A percentile compares a stretch with the other conserved stretches of the same genome.
Conservation (phyloP, 495 filamentous ascomycete genomes). For the Aspergillus bertholletiae region DNA sequence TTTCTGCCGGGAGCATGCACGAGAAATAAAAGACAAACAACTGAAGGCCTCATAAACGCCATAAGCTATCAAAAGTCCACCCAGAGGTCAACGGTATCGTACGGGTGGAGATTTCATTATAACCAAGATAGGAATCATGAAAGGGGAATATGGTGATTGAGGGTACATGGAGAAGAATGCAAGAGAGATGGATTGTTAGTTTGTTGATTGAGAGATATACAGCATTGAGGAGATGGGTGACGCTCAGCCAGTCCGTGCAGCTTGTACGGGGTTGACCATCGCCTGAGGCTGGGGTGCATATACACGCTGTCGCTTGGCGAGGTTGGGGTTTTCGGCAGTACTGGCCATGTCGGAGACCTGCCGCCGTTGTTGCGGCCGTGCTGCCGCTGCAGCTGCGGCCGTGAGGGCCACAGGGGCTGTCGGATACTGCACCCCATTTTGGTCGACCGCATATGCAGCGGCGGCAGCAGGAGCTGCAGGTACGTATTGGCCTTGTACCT, state of each 20-base stretch:
- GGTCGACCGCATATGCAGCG: conserved; percentile 47
- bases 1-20: background rate
- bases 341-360: conserved; percentile 66
- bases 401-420: conserved; percentile 47
- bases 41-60: background rate
- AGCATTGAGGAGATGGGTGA: background rate
- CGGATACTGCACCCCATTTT: conserved; percentile 49
- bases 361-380: conserved; percentile 52
- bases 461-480: conserved; percentile 38
- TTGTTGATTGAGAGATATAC: conserved; percentile 1
- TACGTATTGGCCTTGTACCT: conserved; percentile 51
- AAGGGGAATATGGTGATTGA: conserved; percentile 1
- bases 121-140: conserved; percentile 7
- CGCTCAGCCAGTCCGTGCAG: conserved; percentile 32
- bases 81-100: conserved; percentile 4
- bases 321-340: conserved; percentile 48
- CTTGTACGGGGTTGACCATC: conserved; percentile 41
- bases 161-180: conserved; percentile 1
- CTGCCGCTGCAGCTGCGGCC: conserved; percentile 28
- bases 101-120: conserved; percentile 11
- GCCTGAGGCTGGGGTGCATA: conserved; percentile 49
- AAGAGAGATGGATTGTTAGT: background rate
- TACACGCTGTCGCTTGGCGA: conserved; percentile 62
- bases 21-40: background rate
- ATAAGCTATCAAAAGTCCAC: background rate